Evolutionary conservation across 768 basidiomycete species (phyloP), one percentile per base, ranked within the genome.

Genomic region (Mycena rosella): DNA sequence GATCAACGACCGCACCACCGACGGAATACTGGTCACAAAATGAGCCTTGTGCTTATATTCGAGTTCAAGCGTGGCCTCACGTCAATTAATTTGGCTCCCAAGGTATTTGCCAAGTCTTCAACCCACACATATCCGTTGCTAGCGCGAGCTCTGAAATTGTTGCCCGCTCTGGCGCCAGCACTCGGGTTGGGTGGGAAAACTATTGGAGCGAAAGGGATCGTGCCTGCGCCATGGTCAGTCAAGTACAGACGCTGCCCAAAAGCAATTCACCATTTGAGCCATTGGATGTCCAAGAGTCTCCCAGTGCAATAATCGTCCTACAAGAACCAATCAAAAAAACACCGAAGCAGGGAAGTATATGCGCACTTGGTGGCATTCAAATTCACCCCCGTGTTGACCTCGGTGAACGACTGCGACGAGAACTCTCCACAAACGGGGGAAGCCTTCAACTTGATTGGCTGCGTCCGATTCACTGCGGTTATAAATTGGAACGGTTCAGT

Each of bases 61-160:
- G 29, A 18, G 29, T 20, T 45, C 5, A 30, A 42, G 13, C 1
- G 17, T 40, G n/a, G n/a, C 10, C 57, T 45, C 30, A 47, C 57
- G 52, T 67, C 55, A 18, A 68, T 63, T n/a, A 74, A 57, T 45
- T 74, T 71, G 6, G 70, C 69, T 9, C 70, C 70, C 22, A 74
- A 24, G 10, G 65, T 73, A 24, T 68, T 67, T 18, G 74, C 72
- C 52, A 74, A 58, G 38, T 69, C 58, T 24, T 51, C 49, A 30
- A 53, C 67, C 74, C 72, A 74, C 10, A 73, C 74, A 20, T 70
- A 72, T 18, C 74, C 70, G 38, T 74, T 74, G 34, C 56, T 59
- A 13, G 72, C 71, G n/a, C 68, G 72, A 11, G 67, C 71, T 24
- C 65, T 27, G 57, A 68, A 72, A n/a, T 72, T 70, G 58, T 72